These are phyloP conservation scores for Daldinia bambusicola DNA, from an alignment of 495 filamentous ascomycete genomes.

Conservation along the genomic window DNA sequence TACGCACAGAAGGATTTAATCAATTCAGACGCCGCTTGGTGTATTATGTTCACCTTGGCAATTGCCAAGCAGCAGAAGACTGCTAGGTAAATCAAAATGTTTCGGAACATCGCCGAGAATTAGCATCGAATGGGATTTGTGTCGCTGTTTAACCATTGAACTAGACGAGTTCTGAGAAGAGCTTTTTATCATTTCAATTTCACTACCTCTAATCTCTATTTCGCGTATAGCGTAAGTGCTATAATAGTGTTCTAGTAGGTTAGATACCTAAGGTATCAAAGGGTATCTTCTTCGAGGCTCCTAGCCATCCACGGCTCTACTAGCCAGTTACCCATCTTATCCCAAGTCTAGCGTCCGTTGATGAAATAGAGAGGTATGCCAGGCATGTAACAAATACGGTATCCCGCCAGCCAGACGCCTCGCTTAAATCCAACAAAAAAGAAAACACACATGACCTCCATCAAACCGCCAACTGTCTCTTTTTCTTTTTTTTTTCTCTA, in stretches of 20 bases:
- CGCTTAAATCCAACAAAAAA: constrained; percentile 17
- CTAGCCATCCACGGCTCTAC: background rate
- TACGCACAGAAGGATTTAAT: background rate
- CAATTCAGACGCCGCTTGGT: background rate
- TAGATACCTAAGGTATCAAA: background rate
- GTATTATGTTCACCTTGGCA: background rate
- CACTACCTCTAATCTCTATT: background rate
- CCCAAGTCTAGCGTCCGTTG: background rate
- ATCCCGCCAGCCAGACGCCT: constrained; percentile 25
- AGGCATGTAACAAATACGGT: background rate
- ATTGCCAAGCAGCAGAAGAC: background rate
- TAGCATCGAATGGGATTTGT: no score
- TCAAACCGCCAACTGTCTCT: background rate
- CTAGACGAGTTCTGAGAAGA: background rate
- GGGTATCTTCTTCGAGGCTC: background rate
- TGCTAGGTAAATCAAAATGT: background rate
- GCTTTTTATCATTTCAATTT: background rate
- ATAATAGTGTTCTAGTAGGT: background rate
- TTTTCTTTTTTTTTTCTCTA: background rate
- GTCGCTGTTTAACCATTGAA: background rate
- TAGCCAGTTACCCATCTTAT: background rate
- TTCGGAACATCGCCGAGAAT: constrained; percentile 10
- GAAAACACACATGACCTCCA: background rate
- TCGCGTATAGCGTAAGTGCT: background rate
- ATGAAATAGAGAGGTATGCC: background rate